Conservation (phyloP, 306 rosid genomes). For the Mucuna pruriens region DNA sequence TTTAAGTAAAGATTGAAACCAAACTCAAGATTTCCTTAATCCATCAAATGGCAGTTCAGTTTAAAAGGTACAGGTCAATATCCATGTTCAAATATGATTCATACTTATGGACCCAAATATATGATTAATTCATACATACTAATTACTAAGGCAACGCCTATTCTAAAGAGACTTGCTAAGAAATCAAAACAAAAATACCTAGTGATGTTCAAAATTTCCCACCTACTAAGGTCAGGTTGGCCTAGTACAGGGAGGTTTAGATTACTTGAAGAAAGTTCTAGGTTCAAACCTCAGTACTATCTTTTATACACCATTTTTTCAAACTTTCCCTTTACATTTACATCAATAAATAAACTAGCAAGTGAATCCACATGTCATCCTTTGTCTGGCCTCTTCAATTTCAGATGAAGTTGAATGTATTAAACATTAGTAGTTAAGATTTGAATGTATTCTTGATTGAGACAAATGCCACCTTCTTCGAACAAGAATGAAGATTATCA, state of each 20-base stretch:
- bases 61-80: background rate
- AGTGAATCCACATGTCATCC: slow-evolving; percentile 47
- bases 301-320: no score
- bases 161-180: background rate
- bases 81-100: background rate
- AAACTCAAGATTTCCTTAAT: background rate
- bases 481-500: slow-evolving; percentile 38
- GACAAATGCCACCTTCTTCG: slow-evolving; percentile 71
- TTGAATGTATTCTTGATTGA: slow-evolving; percentile 49
- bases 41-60: background rate
- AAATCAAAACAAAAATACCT: background rate
- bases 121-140: no score
- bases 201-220: slow-evolving; percentile 47
- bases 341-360: slow-evolving; percentile 54
- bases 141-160: no score
- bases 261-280: no score
- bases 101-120: background rate
- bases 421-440: slow-evolving; percentile 22
- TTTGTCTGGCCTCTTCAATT: slow-evolving; percentile 47
- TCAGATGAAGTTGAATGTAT: slow-evolving; percentile 41
- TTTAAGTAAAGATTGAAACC: background rate
- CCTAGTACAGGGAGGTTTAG: no score
- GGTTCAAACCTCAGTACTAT: no score
- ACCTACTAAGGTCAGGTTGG: no score
- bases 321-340: slow-evolving; percentile 55